These are phyloP conservation scores for Entomophthora muscae DNA, from an alignment of 371 early-diverging fungal species.

Conservation along the genomic window DNA sequence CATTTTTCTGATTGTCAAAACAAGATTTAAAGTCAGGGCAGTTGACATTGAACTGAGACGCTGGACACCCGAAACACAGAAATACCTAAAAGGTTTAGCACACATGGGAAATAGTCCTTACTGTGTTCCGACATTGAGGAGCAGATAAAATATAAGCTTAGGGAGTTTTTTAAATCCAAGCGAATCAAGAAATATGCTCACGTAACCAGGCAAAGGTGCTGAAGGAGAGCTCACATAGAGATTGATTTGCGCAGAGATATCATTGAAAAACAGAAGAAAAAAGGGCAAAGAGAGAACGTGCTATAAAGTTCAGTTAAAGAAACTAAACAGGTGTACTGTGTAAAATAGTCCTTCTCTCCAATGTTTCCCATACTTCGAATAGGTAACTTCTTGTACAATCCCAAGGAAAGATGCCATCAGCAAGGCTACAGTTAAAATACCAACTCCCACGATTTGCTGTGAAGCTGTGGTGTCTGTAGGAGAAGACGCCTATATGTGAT, in stretches of 20 bases:
- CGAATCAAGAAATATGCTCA: slow-evolving; percentile 14
- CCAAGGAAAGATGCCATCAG: slow-evolving; percentile 65
- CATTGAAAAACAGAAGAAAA: slow-evolving; percentile 47
- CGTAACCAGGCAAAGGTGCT: slow-evolving; percentile 19
- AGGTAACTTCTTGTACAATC: slow-evolving; percentile 63
- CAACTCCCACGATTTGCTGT: slow-evolving; percentile 55
- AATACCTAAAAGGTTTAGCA: slow-evolving; percentile 23
- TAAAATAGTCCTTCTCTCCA: slow-evolving; percentile 87
- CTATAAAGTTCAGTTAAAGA: slow-evolving; percentile 15
- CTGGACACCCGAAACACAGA: slow-evolving; percentile 78
- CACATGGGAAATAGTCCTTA: slow-evolving; percentile 19
- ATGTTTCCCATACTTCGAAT: slow-evolving; percentile 55
- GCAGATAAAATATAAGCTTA: slow-evolving; percentile 45
- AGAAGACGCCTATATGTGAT: not conserved
- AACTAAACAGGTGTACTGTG: slow-evolving; percentile 27
- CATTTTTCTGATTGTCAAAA: slow-evolving; percentile 71
- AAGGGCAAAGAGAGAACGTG: slow-evolving; percentile 66
- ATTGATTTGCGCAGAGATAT: slow-evolving; percentile 29
- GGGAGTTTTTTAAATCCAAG: slow-evolving; percentile 24
- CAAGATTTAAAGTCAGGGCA: slow-evolving; percentile 67
- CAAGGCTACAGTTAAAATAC: slow-evolving; percentile 48
- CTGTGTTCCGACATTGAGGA: slow-evolving; percentile 56
- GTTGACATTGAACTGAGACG: slow-evolving; percentile 53
- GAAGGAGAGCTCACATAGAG: slow-evolving; percentile 30
- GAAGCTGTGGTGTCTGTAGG: slow-evolving; percentile 5